Evolutionary conservation across 805 yeast genomes (phyloP), one percentile per base, ranked within the genome.

Genomic region (Cyberlindnera xylosilytica): DNA sequence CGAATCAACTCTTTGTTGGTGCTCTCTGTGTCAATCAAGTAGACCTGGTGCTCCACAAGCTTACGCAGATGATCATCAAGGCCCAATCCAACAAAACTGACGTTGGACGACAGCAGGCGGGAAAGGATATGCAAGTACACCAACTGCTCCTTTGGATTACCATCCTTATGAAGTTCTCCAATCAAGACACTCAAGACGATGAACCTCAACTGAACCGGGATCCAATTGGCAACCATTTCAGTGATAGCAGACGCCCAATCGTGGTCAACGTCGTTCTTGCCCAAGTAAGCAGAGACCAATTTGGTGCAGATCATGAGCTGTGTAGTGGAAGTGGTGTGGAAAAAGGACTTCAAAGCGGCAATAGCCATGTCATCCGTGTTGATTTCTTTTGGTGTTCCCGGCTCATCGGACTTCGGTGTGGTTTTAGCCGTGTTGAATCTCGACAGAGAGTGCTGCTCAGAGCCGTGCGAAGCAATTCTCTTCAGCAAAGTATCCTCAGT

Each of bases 11-110:
- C 46, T 30, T 30, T 13, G 6, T 30, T 38, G 6, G 50, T 42
- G 4, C 51, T 41, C 8, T 64, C 56, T 2, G 57, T 53, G 10
- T 61, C 15, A 7, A 61, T 47, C 33, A 54, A 45, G 13, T 51
- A 44, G 10, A 58, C 56, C 53, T 83, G 86, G 36, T 78, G 67
- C 10, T 63, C 58, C 33, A 84, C 61, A 6, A 85, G 57, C 42
- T 74, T 78, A 47, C 81, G 78, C 58, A 85, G 71, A 29, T 86
- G 74, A 59, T 90, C 98, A 29, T 88, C 70, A 6, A 89, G 85
- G 10, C 96, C 84, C 34, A 93, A 67, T 0, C 97, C 97, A 47
- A 89, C 83, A 73, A 91, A 78, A 59, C 84, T 87, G 32, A 87
- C 87, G 30, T 81, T 81, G 0, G 93, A 82, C 1, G 83, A 72